These are phyloP conservation scores for Penicillium ucsense DNA, from an alignment of 495 filamentous ascomycete species.

Conservation along the genomic window DNA sequence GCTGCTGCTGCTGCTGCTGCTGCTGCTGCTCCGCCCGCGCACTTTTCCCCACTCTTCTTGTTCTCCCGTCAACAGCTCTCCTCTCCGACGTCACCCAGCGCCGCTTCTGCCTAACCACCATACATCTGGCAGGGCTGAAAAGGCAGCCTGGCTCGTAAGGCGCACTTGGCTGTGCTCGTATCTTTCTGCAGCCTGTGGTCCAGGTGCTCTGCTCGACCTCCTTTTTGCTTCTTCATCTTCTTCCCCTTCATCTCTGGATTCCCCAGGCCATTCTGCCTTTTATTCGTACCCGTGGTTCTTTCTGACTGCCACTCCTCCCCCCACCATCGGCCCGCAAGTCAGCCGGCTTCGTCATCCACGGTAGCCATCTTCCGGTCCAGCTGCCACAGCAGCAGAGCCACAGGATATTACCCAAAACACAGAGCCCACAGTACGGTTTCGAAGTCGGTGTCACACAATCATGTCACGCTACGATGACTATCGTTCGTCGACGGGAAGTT, in stretches of 20 bases:
- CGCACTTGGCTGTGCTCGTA: neutral
- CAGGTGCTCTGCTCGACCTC: neutral
- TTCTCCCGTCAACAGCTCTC: neutral
- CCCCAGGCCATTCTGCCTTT: neutral
- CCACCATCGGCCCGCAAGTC: constrained; percentile 17
- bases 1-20: no score
- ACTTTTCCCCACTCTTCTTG: no score
- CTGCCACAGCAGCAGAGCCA: neutral
- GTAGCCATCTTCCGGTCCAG: constrained; percentile 6
- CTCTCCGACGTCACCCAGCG: constrained; percentile 9
- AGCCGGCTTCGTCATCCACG: constrained; percentile 26
- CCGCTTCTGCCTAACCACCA: constrained; percentile 9
- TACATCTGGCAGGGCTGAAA: constrained; percentile 1
- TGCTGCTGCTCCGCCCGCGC: no score
- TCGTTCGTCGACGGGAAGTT: constrained; percentile 30
- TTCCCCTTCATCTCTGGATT: neutral
- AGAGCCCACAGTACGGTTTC: neutral
- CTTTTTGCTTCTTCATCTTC: neutral
- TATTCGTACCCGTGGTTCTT: constrained; percentile 10
- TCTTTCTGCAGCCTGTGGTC: neutral
- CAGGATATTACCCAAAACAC: neutral
- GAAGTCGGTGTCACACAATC: neutral
- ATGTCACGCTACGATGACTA: constrained; percentile 43
- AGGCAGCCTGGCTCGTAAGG: neutral
- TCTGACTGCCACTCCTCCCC: constrained; percentile 4